Base-by-base conservation (phyloP, 192 early-diverging fungal species). In the Chytriomyces hyalinus region DNA sequence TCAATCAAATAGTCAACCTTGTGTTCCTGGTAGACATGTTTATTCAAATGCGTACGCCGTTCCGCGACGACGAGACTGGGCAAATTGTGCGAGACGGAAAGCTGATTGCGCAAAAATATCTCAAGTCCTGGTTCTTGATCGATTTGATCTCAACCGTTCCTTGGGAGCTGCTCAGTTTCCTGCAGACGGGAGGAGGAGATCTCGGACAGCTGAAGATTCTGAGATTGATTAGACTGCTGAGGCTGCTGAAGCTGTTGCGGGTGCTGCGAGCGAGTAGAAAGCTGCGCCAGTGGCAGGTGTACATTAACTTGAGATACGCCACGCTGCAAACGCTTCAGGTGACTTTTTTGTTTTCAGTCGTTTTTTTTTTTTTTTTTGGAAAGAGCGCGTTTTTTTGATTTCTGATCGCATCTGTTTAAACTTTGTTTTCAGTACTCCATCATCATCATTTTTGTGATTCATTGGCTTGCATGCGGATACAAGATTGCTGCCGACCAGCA, bases 401-500 rank as follows among this genome's bases (percentile, higher is more conserved):
- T 13, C n/a, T 22, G 4, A 59, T 36, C 24, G 28, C 67, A 43
- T 5, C 26, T 69, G 45, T 72, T 57, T 6, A 13, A 15, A 26
- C 1, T 0, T 36, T 36, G 36, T 4, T 36, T 26, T 11, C 24
- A 87, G 86, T 74, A 63, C 50, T 48, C 63, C 51, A 68, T 87
- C 43, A 76, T 84, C 15, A 78, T 82, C 45, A 22, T 85, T 13
- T 85, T 87, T 64, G 15, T 84, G 20, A 79, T 84, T 26, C 86
- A 87, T 70, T 87, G 86, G 86, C 24, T 87, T 1, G 86, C 84
- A 5, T 87, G 86, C 65, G 84, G 82, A 11, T 87, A 79, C 68
- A 70, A 84, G 26, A 63, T 87, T 11, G 82, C 82, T 9, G 78
- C 79, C 11, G 79, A 83, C 1, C 53, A 63, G 49, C 77, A 83